phyloP scores from a whole-genome alignment of 148 eudicot genomes.

The Nepenthes gracilis region DNA sequence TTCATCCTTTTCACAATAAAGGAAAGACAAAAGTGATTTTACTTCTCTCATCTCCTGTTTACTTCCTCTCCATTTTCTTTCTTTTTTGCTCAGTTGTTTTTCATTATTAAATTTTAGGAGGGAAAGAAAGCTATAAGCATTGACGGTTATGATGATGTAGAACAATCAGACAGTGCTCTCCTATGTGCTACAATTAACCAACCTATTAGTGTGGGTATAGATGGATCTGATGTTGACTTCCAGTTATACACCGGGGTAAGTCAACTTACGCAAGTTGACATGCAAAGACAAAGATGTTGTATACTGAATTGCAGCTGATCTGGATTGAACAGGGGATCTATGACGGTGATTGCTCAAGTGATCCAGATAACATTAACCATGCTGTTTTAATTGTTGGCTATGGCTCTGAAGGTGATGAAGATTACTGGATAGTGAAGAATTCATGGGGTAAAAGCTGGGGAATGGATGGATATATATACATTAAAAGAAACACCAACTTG shows the following conservation, averaged over 20 bases:
- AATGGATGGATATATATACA: slow-evolving; percentile 43
- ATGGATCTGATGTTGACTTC: slow-evolving; percentile 41
- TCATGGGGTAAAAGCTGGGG: slow-evolving; percentile 76
- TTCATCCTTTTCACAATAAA: background rate
- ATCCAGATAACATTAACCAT: slow-evolving; percentile 54
- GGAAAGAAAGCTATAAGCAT: slow-evolving; percentile 22
- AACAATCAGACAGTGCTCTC: slow-evolving; percentile 36
- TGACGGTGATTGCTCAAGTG: slow-evolving; percentile 51
- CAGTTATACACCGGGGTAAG: slow-evolving; percentile 58
- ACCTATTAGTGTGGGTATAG: slow-evolving; percentile 53
- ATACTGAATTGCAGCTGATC: background rate
- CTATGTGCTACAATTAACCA: slow-evolving; percentile 43
- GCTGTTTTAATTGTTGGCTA: slow-evolving; percentile 53
- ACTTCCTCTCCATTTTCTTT: background rate
- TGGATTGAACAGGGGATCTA: slow-evolving; percentile 39
- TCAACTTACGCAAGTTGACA: background rate
- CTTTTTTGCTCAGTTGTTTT: too few relatives aligned
- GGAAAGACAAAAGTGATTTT: background rate
- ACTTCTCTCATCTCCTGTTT: background rate
- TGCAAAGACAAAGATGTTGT: background rate
- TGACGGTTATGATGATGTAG: slow-evolving; percentile 41
- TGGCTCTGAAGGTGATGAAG: slow-evolving; percentile 29
- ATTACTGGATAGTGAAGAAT: slow-evolving; percentile 73
- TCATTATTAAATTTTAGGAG: slow-evolving; percentile 15
- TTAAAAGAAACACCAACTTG: slow-evolving; percentile 26